A percentile compares a stretch with the other conserved stretches of the same genome.
Conservation (phyloP, 306 rosid genomes). For the barrel medic (Medicago truncatula) region DNA sequence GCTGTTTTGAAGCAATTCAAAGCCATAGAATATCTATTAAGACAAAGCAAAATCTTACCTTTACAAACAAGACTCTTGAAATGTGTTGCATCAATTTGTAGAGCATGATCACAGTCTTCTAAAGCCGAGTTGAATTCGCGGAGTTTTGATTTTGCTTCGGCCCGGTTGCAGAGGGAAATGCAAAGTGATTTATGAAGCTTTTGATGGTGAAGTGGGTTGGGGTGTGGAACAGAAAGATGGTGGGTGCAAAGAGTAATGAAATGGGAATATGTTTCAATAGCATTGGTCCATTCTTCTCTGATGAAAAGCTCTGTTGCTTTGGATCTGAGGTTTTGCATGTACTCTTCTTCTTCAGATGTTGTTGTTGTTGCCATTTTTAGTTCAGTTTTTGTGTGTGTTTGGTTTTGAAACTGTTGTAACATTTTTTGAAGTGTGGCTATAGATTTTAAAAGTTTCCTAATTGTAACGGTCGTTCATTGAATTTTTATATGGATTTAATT, state of each 20-base stretch:
- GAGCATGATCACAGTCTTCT: slow-evolving; percentile 72
- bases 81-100: slow-evolving; percentile 64
- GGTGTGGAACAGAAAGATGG: slow-evolving; percentile 38
- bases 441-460: slow-evolving; percentile 33
- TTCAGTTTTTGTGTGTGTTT: not conserved
- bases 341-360: slow-evolving; percentile 44
- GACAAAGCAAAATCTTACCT: slow-evolving; percentile 77
- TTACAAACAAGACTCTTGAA: slow-evolving; percentile 84
- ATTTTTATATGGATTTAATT: not conserved
- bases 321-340: slow-evolving; percentile 71
- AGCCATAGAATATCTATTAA: slow-evolving; percentile 69
- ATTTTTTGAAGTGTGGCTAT: slow-evolving; percentile 30
- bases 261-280: slow-evolving; percentile 60
- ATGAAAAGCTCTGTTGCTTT: slow-evolving; percentile 83
- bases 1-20: slow-evolving; percentile 65
- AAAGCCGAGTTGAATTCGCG: slow-evolving; percentile 59
- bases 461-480: slow-evolving; percentile 49
- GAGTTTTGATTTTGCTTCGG: slow-evolving; percentile 72
- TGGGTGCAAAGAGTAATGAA: slow-evolving; percentile 65
- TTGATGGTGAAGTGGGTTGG: slow-evolving; percentile 4
- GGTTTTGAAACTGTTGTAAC: too few relatives aligned
- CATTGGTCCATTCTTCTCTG: slow-evolving; percentile 84
- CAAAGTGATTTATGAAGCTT: slow-evolving; percentile 73
- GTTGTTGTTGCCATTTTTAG: slow-evolving; percentile 52
- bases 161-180: slow-evolving; percentile 76